These are phyloP conservation scores for Antitrichia curtipendula DNA, from an alignment of 225 moss, liverwort and hornwort species.

Conservation along the genomic window DNA sequence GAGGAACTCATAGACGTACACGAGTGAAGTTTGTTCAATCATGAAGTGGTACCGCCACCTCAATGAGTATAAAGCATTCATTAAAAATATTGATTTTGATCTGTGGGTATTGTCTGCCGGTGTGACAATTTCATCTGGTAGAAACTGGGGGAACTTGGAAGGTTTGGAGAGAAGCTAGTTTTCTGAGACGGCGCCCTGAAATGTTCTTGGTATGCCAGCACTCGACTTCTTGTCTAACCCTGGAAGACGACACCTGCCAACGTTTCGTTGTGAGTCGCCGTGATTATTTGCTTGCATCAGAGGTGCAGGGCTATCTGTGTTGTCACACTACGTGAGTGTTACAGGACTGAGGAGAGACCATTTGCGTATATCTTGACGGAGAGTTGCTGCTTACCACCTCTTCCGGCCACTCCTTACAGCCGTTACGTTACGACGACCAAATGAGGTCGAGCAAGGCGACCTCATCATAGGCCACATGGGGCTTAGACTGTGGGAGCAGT, in stretches of 20 bases:
- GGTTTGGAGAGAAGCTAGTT: neutral
- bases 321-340: neutral
- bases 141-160: neutral
- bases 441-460: neutral
- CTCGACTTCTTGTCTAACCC: neutral
- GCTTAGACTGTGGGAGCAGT: neutral
- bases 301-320: neutral
- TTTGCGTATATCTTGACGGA: neutral
- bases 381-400: neutral
- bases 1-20: neutral
- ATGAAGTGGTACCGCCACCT: neutral
- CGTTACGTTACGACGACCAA: neutral
- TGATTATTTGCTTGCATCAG: neutral
- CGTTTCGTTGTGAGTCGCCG: neutral
- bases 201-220: neutral
- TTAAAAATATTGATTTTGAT: neutral
- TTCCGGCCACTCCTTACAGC: neutral
- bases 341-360: neutral
- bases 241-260: neutral
- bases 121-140: neutral
- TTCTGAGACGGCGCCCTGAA: neutral
- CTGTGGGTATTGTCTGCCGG: neutral
- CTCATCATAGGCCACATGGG: neutral
- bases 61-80: constrained; percentile 14
- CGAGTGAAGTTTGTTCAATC: neutral